Conservation (phyloP, 2,329 filamentous ascomycete genomes). For the Fonsecaea pedrosoi region DNA sequence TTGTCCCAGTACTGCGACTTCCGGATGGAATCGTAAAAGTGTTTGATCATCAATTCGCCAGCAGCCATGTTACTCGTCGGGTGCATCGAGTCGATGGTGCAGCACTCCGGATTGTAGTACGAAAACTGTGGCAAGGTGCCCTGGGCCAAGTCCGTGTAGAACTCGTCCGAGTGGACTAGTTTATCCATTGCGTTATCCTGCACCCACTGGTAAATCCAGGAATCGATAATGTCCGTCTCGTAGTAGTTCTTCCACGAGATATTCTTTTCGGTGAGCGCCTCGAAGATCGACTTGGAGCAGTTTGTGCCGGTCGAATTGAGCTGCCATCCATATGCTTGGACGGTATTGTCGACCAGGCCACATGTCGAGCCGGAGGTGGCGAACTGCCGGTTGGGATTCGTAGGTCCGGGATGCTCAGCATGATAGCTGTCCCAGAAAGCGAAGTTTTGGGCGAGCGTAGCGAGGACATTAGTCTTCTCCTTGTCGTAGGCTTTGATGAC, state of each 20-base stretch:
- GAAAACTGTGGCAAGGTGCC: slow-evolving; percentile 73
- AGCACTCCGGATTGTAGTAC: slow-evolving; percentile 53
- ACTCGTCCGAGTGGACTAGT: slow-evolving; percentile 49
- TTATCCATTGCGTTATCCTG: slow-evolving; percentile 32
- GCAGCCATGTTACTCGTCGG: slow-evolving; percentile 34
- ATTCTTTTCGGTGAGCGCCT: slow-evolving; percentile 26
- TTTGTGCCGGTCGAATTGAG: slow-evolving; percentile 26
- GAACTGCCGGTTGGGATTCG: slow-evolving; percentile 31
- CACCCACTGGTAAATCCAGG: slow-evolving; percentile 32
- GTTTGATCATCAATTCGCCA: slow-evolving; percentile 33
- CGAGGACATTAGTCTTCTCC: slow-evolving; percentile 20
- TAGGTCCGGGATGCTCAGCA: slow-evolving; percentile 31
- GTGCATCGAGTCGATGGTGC: slow-evolving; percentile 34
- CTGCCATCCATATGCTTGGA: slow-evolving; percentile 28
- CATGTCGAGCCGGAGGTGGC: slow-evolving; percentile 29
- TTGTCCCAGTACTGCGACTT: slow-evolving; percentile 32
- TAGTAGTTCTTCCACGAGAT: slow-evolving; percentile 36
- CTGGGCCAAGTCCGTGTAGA: slow-evolving; percentile 70
- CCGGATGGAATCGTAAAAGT: slow-evolving; percentile 29
- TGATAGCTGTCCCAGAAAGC: slow-evolving; percentile 32
- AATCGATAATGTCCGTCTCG: slow-evolving; percentile 32
- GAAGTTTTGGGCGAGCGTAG: slow-evolving; percentile 29
- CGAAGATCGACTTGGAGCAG: slow-evolving; percentile 30
- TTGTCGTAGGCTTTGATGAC: slow-evolving; percentile 33
- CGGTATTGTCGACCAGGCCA: slow-evolving; percentile 30